Evolutionary conservation across 805 yeast genomes (phyloP), one percentile per base, ranked within the genome.

Genomic region (Candida saitoana): DNA sequence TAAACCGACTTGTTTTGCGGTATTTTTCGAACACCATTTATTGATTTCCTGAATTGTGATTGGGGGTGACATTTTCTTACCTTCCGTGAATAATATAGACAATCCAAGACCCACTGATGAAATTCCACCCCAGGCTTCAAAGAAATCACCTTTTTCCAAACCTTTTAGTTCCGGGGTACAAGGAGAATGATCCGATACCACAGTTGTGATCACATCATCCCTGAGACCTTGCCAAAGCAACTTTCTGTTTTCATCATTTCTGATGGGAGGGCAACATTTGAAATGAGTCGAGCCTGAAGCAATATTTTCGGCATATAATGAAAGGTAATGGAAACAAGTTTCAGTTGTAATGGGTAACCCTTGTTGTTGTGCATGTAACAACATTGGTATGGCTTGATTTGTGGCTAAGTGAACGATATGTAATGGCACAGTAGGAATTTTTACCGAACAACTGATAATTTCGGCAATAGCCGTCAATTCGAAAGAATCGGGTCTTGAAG

Each of bases 91-190:
- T 39, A 90, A 62, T 31, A 89, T 74, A 0, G 95, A 86, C 36
- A 90, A 71, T 0, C 97, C 97, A 32, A 91, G 77, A 0, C 98
- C 98, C 24, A 90, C 95, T 1, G 96, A 86, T 2, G 96, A 75
- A 32, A 90, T 88, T 7, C 98, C 98, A 27, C 97, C 98, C 98
- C 98, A 90, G 2, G 97, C 95, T 27, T 82, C 76, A 52, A 90
- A 79, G 59, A 90, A 90, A 58, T 90, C 96, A 32, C 96, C 96
- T 45, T 78, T 72, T 8, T 79, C 83, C 40, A 88, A 69, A 17
- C 87, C 85, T 62, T 90, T 90, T 55, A 90, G 70, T 46, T 87
- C 87, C 0, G 97, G 96, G 0, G 96, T 87, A 64, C 98, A 90
- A 2, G 97, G 98, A 3, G 96, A 87, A 63, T 90, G 98, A 61